phyloP scores from a whole-genome alignment of 1,284 basidiomycete species.

The Chalciporus sp. region DNA sequence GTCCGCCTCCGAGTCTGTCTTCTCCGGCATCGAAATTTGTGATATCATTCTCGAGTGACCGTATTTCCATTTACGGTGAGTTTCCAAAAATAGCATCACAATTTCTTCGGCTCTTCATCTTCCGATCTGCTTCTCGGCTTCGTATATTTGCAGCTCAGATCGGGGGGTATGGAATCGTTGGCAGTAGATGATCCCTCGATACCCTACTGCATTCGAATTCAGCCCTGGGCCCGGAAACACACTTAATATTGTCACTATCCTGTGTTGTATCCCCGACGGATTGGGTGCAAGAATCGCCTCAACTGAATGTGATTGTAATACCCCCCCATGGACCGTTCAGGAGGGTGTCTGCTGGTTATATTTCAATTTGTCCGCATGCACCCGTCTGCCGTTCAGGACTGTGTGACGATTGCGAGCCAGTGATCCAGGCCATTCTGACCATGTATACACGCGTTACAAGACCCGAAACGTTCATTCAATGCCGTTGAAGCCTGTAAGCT shows the following conservation, averaged over 20 bases:
- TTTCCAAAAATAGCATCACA: slow-evolving; percentile 13
- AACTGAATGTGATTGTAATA: background rate
- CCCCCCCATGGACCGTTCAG: background rate
- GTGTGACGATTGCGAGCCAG: background rate
- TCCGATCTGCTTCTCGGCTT: slow-evolving; percentile 30
- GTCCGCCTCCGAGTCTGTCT: background rate
- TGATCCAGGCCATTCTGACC: background rate
- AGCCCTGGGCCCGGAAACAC: background rate
- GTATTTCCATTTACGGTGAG: slow-evolving; percentile 14
- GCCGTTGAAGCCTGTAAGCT: slow-evolving; percentile 14
- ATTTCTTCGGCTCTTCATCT: slow-evolving; percentile 19
- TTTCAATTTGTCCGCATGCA: background rate
- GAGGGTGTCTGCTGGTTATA: background rate
- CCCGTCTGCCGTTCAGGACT: background rate
- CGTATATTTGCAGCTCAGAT: slow-evolving; percentile 16
- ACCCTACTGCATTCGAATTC: background rate
- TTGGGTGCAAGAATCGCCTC: background rate
- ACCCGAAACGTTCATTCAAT: slow-evolving; percentile 6
- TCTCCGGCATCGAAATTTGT: background rate
- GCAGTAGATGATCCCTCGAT: slow-evolving; percentile 5
- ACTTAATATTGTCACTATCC: background rate
- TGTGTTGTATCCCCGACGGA: background rate
- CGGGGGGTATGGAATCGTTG: slow-evolving; percentile 19
- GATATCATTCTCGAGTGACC: slow-evolving; percentile 1
- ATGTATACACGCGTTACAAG: background rate